Conservation (phyloP, 2,329 filamentous ascomycete genomes). For the Phaeosphaeriaceae sp. region DNA sequence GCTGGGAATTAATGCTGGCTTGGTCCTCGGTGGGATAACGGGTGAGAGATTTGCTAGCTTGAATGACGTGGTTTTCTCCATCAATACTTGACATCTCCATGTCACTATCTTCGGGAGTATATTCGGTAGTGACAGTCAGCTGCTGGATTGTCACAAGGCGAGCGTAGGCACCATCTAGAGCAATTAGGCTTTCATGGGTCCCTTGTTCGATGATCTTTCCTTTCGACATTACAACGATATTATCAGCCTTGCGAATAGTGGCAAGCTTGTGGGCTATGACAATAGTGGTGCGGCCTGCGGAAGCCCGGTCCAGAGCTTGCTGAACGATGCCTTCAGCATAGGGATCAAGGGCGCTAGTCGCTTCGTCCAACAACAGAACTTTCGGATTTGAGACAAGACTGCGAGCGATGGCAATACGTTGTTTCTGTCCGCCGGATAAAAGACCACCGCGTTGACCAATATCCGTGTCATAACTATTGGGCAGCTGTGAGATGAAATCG, state of each 20-base stretch:
- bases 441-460: conserved; percentile 92
- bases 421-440: conserved; percentile 92
- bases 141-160: conserved; percentile 16
- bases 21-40: conserved; percentile 1
- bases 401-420: conserved; percentile 90
- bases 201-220: conserved; percentile 90
- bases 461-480: conserved; percentile 82
- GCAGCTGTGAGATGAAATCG: conserved; percentile 81
- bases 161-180: conserved; percentile 74
- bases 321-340: conserved; percentile 95
- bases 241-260: conserved; percentile 91
- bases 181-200: conserved; percentile 79
- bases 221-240: conserved; percentile 88
- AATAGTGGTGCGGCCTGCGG: conserved; percentile 87
- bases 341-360: conserved; percentile 86
- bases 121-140: conserved; percentile 29
- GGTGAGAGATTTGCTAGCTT: conserved; percentile 2
- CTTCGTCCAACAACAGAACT: conserved; percentile 86
- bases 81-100: background rate
- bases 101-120: background rate
- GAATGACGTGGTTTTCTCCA: background rate
- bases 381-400: conserved; percentile 89
- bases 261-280: conserved; percentile 94
- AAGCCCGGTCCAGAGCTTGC: conserved; percentile 83
- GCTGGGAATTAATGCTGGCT: background rate